Conservation (phyloP, 1,284 basidiomycete genomes). For the Rhodotorula glutinis region DNA sequence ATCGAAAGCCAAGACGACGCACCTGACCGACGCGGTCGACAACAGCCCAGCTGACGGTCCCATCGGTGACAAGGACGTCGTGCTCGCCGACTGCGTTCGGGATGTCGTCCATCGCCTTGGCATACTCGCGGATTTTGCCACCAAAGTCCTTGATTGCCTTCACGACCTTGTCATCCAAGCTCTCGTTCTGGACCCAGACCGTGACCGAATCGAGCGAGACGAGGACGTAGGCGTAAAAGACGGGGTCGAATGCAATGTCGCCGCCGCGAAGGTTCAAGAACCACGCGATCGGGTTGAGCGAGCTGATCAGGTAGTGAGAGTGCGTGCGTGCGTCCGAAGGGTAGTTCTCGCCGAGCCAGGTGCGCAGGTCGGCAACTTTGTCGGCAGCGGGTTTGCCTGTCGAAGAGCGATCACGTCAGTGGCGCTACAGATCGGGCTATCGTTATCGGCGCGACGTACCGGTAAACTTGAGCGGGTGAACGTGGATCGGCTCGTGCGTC, state of each 20-base stretch:
- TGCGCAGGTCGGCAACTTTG: constrained; percentile 66
- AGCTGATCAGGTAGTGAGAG: constrained; percentile 49
- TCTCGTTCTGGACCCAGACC: constrained; percentile 56
- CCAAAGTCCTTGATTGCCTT: constrained; percentile 58
- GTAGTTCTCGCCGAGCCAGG: constrained; percentile 63
- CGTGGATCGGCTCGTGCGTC: constrained; percentile 65
- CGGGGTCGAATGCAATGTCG: constrained; percentile 83
- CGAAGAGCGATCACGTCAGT: not conserved
- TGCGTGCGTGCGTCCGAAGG: constrained; percentile 48
- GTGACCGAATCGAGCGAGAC: constrained; percentile 50
- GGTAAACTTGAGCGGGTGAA: constrained; percentile 67
- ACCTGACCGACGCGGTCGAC: constrained; percentile 64
- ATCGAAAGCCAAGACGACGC: not conserved
- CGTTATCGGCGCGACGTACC: constrained; percentile 39
- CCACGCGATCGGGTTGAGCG: constrained; percentile 61
- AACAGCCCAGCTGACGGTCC: constrained; percentile 58
- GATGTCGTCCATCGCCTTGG: constrained; percentile 55
- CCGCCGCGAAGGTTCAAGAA: constrained; percentile 74
- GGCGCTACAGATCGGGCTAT: not conserved
- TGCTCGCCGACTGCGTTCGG: constrained; percentile 3
- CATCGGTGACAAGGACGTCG: constrained; percentile 14
- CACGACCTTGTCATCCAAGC: constrained; percentile 59
- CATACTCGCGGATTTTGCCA: constrained; percentile 69
- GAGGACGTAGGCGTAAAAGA: constrained; percentile 80
- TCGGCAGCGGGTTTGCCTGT: constrained; percentile 59